phyloP scores from a whole-genome alignment of 2,329 filamentous ascomycete genomes.

The Pseudonectria foliicola region DNA sequence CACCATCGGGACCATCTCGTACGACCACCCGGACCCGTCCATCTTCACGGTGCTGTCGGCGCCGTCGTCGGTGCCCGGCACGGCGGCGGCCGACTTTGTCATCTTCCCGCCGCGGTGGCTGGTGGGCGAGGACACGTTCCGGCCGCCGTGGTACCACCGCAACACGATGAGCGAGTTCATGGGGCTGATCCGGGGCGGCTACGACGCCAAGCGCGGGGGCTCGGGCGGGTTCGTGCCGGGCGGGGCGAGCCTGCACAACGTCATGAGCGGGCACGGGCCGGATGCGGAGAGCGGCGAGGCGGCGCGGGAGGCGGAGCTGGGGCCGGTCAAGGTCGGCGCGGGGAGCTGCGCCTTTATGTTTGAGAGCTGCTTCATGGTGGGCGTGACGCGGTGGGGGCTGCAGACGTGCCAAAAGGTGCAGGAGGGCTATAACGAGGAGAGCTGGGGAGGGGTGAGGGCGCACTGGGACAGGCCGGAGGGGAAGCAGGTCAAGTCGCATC shows the following conservation, averaged over 20 bases:
- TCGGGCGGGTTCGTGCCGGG: constrained; percentile 49
- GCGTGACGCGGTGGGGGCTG: constrained; percentile 64
- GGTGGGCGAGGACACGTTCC: constrained; percentile 62
- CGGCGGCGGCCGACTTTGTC: constrained; percentile 63
- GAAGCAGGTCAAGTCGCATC: constrained; percentile 19
- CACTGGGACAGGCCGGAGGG: constrained; percentile 48
- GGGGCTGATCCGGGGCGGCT: constrained; percentile 51
- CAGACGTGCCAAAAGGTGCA: constrained; percentile 52
- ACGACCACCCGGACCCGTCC: constrained; percentile 70
- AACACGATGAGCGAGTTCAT: constrained; percentile 63
- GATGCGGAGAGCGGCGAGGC: constrained; percentile 51
- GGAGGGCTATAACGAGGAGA: constrained; percentile 70
- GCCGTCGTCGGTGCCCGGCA: constrained; percentile 52
- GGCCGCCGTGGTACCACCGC: constrained; percentile 65
- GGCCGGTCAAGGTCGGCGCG: constrained; percentile 50
- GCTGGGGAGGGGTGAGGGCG: constrained; percentile 64
- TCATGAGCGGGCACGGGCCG: constrained; percentile 62
- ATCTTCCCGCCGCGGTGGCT: constrained; percentile 68
- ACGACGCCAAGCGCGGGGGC: constrained; percentile 54
- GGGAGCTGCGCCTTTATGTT: constrained; percentile 64
- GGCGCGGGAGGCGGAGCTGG: constrained; percentile 46
- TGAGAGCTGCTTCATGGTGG: constrained; percentile 62
- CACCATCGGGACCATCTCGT: constrained; percentile 64
- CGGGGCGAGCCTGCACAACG: constrained; percentile 59
- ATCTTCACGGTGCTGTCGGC: constrained; percentile 69